phyloP scores from a whole-genome alignment of 352 stramenopile species.

The Lagenidium sp. region DNA sequence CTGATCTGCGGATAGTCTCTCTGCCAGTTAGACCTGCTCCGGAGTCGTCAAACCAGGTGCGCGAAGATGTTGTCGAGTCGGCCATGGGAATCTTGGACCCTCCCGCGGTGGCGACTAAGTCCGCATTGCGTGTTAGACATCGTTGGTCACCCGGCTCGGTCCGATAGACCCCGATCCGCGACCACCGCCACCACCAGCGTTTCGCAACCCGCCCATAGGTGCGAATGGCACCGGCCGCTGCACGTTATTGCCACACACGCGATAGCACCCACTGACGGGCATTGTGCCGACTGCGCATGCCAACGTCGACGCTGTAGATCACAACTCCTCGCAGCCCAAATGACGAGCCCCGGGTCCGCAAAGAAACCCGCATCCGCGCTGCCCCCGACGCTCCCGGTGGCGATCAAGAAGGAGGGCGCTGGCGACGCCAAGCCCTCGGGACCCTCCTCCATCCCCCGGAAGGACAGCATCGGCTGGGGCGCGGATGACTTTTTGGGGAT shows the following conservation, averaged over 20 bases:
- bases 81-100: too few relatives aligned
- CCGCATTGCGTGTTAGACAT: too few relatives aligned
- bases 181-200: not conserved
- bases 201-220: not conserved
- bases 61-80: too few relatives aligned
- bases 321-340: not conserved
- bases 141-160: too few relatives aligned
- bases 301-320: not conserved
- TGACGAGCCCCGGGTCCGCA: conserved; percentile 17
- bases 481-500: conserved; percentile 82
- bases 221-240: not conserved
- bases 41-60: too few relatives aligned
- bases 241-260: not conserved
- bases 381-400: conserved; percentile 51
- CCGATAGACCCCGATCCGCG: not conserved
- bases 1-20: not conserved
- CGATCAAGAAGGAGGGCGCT: conserved; percentile 63
- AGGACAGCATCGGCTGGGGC: conserved; percentile 78
- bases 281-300: too few relatives aligned
- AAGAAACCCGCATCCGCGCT: conserved; percentile 25
- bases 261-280: not conserved
- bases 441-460: conserved; percentile 37
- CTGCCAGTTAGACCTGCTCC: too few relatives aligned
- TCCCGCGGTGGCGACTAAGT: too few relatives aligned
- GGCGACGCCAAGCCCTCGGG: conserved; percentile 22